Base-by-base conservation (phyloP, 2,329 filamentous ascomycete species). In the Magnaporthales sp. region DNA sequence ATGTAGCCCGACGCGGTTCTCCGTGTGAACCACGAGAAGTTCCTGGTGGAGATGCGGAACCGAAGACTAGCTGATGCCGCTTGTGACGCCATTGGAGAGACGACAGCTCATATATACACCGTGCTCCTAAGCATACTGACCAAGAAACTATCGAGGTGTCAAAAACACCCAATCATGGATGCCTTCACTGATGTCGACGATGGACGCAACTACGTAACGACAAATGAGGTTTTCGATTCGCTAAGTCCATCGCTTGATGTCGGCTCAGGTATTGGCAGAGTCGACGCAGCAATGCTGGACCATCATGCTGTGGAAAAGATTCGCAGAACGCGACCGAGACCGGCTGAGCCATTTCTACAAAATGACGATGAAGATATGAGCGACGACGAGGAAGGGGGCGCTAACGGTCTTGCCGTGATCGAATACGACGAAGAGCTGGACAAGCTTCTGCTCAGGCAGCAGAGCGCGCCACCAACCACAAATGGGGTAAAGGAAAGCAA, bases 21-120 rank as follows among this genome's bases (percentile, higher is more conserved):
- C 63, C 87, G 89, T 30, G 82, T 97, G 66, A 97, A 97, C 74
- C 89, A 92, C 73, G 90, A 93, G 67, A 96, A 94, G 76, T 91
- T 92, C 68, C 81, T 89, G 7, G 91, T 97, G 10, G 88, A 91
- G 64, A 82, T 97, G 69, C 91, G 94, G 67, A 97, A 92, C 72
- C 85, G 89, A 70, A 86, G 88, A 24, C 86, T 98, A 2, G 86
- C 89, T 65, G 83, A 87, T n/a, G 85, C 93, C 67, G 92, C 88
- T 1, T 83, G 88, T 65, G 86, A 90, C 66, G 82, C 85, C 32
- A 84, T 95, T 24, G 91, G 93, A 61, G 82, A 88, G 56, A 87
- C 85, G 1, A 96, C 93, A 1, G 89, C 90, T 0, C 84, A 89
- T 68, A 87, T 98, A 1, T 98, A 97, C 74, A 86, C 86, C 51